A percentile compares a stretch with the other conserved stretches of the same genome.
These are phyloP conservation scores for Mariannaea sp. DNA, from an alignment of 2,329 filamentous ascomycete species.

Conservation along the genomic window DNA sequence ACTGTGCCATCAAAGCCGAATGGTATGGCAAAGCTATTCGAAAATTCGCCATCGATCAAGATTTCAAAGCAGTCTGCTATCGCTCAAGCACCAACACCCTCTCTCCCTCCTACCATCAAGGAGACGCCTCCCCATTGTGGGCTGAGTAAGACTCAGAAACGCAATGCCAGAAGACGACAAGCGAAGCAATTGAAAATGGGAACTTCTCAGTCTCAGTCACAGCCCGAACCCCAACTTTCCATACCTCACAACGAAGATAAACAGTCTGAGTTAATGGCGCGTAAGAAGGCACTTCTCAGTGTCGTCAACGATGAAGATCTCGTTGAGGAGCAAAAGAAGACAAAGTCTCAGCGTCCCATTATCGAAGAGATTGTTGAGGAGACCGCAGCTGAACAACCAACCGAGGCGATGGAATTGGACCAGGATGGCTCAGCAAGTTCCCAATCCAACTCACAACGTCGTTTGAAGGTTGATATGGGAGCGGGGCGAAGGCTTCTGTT, in stretches of 20 bases:
- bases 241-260: constrained; percentile 16
- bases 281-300: constrained; percentile 49
- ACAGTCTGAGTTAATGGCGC: constrained; percentile 42
- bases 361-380: constrained; percentile 13
- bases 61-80: neutral
- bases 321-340: constrained; percentile 5
- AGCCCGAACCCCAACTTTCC: constrained; percentile 30
- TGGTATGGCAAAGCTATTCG: constrained; percentile 2
- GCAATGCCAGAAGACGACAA: constrained; percentile 56
- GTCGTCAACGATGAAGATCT: constrained; percentile 30
- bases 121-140: constrained; percentile 43
- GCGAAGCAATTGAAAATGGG: constrained; percentile 36
- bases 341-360: neutral
- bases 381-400: neutral
- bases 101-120: neutral
- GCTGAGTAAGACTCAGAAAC: constrained; percentile 52
- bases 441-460: constrained; percentile 20
- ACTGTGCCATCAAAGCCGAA: constrained; percentile 44
- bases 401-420: neutral
- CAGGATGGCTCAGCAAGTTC: constrained; percentile 11
- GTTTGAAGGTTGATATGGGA: constrained; percentile 51
- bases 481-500: constrained; percentile 72
- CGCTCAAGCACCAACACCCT: constrained; percentile 9
- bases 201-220: constrained; percentile 24
- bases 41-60: neutral